A percentile compares a stretch with the other conserved stretches of the same genome.
Evolutionary conservation across 2,329 filamentous ascomycete species (phyloP).

Genomic region (Sclerotinia sclerotiorum): DNA sequence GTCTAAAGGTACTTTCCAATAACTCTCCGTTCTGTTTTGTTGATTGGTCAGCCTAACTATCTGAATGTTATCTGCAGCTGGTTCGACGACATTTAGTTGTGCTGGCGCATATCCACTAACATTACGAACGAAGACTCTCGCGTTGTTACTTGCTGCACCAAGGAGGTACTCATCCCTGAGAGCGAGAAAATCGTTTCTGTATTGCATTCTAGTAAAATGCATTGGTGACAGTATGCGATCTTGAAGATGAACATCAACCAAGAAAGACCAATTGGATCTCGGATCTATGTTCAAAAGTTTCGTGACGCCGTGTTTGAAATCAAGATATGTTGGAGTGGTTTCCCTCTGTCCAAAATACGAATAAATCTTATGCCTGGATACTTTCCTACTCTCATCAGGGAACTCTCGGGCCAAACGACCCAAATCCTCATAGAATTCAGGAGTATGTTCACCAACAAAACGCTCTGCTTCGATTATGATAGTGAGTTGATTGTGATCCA

Average conservation of each 20-base stretch:
- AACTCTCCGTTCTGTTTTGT: constrained; percentile 12
- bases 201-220: constrained; percentile 6
- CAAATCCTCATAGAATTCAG: neutral
- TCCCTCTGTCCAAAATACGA: constrained; percentile 18
- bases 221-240: neutral
- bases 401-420: constrained; percentile 9
- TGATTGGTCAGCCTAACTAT: neutral
- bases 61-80: neutral
- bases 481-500: constrained; percentile 18
- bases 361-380: neutral
- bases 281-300: constrained; percentile 21
- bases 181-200: constrained; percentile 13
- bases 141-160: neutral
- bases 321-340: neutral
- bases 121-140: constrained; percentile 14
- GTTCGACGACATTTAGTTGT: neutral
- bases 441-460: neutral
- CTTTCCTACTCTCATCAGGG: constrained; percentile 1
- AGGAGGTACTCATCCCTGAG: constrained; percentile 5
- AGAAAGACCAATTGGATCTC: constrained; percentile 14
- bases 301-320: constrained; percentile 10
- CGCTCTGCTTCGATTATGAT: constrained; percentile 13
- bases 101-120: neutral
- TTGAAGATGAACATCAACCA: constrained; percentile 17
- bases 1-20: constrained; percentile 33